Base-by-base conservation (phyloP, 495 filamentous ascomycete genomes). In the Physcia stellaris region DNA sequence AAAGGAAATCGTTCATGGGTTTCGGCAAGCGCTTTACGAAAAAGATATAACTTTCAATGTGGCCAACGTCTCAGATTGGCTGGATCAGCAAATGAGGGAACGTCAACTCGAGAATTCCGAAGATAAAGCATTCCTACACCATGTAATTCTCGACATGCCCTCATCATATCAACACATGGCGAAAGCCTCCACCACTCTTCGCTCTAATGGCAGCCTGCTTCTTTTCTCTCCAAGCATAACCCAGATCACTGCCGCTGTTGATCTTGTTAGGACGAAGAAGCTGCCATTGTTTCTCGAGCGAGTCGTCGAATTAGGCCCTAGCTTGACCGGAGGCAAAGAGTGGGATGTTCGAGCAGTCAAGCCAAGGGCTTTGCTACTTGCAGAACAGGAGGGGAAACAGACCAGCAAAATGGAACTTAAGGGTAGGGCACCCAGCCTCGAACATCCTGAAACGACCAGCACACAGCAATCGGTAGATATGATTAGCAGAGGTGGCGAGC, bases 141-240 rank as follows among this genome's bases (percentile, higher is more conserved):
- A 79, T 45, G 71, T 68, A 0, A 65, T 86, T 39, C 65, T 88
- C 33, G 81, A 88, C 51, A 64, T 88, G 46, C 81, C 83, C 4
- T 63, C 57, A 18, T 61, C 71, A 0, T 57, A 83, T 24, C 37
- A 58, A 10, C 67, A 79, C 45, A 60, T 87, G n/a, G 61, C 58
- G 1, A 64, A 67, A 38, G 64, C 80, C 19, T 57, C 63, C 0
- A 55, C 66, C 10, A 66, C 73, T n/a, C 51, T 87, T 40, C 63
- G 64, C 17, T 57, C 63, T 0, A 66, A 80, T 53, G 83, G 79
- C 1, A 49, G 67, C 3, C 55, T 88, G 2, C 59, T 74, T 18
- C 71, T 83, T 13, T 88, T 83, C 52, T 74, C 71, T 54, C 83
- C 83, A 2, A 82, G 72, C 44, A 72, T 88, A 40, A 84, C 79